Evolutionary conservation across 2,329 filamentous ascomycete species (phyloP), one percentile per base, ranked within the genome.

Genomic region (Fusarium sp.): DNA sequence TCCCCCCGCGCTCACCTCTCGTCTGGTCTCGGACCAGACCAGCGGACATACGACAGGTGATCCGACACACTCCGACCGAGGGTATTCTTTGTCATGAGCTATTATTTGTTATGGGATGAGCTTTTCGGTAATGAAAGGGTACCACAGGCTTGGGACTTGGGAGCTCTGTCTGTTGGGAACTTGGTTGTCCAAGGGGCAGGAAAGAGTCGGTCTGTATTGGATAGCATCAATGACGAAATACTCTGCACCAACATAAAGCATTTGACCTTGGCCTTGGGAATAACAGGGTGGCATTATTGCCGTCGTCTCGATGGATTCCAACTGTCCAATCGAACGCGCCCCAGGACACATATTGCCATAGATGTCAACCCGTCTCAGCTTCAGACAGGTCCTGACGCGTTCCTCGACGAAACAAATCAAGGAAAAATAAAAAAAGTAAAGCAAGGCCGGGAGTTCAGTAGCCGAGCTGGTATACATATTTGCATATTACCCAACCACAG

Each of bases 1-100:
- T 68, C 23, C 68, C 66, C 52, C 59, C 62, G 47, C 62, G 51
- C 54, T 55, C 30, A 27, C 43, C 37, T 18, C 34, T 41, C 23
- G 27, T 27, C 15, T 39, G 37, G 10, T 52, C 55, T 66, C 65
- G 65, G 67, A 59, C 65, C 6, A 67, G 48, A 50, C 18, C 36
- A n/a, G 36, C 68, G 72, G 64, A 75, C 60, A 71, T 75, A 72
- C 66, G 68, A 75, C 54, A 47, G 23, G 43, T 48, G 27, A 28
- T 52, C 66, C 60, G 66, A 67, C 56, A 39, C 37, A 1, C 37
- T 67, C 73, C 66, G 70, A 74, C 60, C 68, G 67, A 70, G 68
- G 68, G 52, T 70, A 52, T 46, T 13, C 8, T 28, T 36, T 16
- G 13, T 44, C 27, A 47, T 15, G 12, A 9, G 6, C 11, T 23